Conservation (phyloP, 768 basidiomycete genomes). For the Candolleomyces efflorescens region DNA sequence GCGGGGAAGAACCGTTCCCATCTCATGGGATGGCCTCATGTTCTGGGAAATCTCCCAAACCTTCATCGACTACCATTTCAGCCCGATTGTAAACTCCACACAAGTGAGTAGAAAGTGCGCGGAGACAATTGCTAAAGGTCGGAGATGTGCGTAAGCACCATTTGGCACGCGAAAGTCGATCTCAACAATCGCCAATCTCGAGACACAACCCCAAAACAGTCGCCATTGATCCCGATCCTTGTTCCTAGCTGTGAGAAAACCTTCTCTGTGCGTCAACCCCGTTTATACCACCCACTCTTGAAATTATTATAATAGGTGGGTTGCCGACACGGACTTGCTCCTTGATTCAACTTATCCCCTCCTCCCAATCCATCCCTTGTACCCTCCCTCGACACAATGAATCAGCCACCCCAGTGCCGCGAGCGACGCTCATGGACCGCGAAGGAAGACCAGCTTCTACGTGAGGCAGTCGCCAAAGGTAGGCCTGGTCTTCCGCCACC, state of each 20-base stretch:
- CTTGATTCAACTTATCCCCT: constrained; percentile 15
- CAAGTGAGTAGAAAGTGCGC: not conserved
- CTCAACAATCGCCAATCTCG: constrained; percentile 22
- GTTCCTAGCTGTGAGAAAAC: constrained; percentile 18
- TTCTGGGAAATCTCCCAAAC: not conserved
- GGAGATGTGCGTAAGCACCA: constrained; percentile 24
- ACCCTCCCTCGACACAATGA: constrained; percentile 19
- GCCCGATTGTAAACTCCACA: not conserved
- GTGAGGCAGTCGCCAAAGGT: constrained; percentile 49
- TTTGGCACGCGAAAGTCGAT: constrained; percentile 11
- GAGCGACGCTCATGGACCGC: constrained; percentile 51
- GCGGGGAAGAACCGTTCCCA: too few species aligned
- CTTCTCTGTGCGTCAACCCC: constrained; percentile 19
- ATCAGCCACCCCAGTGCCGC: constrained; percentile 24
- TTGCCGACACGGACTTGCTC: constrained; percentile 19
- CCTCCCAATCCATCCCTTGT: constrained; percentile 11
- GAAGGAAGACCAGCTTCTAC: constrained; percentile 49
- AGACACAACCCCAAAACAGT: constrained; percentile 8
- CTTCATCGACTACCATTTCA: not conserved
- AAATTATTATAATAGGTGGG: constrained; percentile 16
- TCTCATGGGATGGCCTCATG: not conserved
- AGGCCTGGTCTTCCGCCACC: constrained; percentile 5
- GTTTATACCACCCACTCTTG: not conserved
- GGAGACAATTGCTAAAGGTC: constrained; percentile 19
- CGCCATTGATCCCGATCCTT: constrained; percentile 30